Percentiles rank a stretch among this genome's conserved stretches.
These are phyloP conservation scores for Capronia epimyces DNA, from an alignment of 2,329 filamentous ascomycete genomes.

Conservation along the genomic window DNA sequence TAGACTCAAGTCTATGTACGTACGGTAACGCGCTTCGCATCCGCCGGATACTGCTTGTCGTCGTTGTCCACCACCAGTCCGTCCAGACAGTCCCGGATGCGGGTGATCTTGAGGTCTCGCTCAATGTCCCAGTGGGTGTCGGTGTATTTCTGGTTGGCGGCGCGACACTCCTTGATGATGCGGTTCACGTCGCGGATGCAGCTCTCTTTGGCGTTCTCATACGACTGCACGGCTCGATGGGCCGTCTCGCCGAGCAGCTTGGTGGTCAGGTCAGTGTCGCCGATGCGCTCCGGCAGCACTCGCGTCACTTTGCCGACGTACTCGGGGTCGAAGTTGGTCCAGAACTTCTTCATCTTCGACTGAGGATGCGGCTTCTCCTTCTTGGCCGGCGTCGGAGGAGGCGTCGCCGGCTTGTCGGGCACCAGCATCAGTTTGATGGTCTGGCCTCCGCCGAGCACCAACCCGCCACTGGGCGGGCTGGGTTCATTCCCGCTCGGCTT, in stretches of 20 bases:
- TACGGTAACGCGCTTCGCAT: conserved; percentile 65
- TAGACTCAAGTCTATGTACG: too few relatives aligned
- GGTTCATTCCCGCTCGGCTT: conserved; percentile 16
- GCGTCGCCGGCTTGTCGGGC: conserved; percentile 15
- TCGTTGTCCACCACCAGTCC: conserved; percentile 37
- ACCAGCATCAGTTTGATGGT: conserved; percentile 25
- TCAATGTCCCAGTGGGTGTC: conserved; percentile 87
- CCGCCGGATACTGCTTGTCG: conserved; percentile 55
- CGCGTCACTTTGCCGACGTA: conserved; percentile 67
- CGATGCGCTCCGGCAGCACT: conserved; percentile 56
- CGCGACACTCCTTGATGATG: conserved; percentile 60
- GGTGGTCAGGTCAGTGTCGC: conserved; percentile 56
- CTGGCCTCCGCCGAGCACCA: conserved; percentile 21
- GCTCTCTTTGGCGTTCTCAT: conserved; percentile 64
- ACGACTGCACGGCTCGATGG: conserved; percentile 59
- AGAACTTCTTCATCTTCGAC: conserved; percentile 65
- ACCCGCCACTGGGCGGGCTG: conserved; percentile 5
- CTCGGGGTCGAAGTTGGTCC: conserved; percentile 66
- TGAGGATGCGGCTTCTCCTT: conserved; percentile 56
- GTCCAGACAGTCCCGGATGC: conserved; percentile 48
- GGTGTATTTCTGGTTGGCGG: conserved; percentile 80
- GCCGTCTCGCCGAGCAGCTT: conserved; percentile 53
- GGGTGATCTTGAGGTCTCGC: conserved; percentile 57
- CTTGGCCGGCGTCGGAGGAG: conserved; percentile 33
- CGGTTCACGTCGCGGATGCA: conserved; percentile 60